Evolutionary conservation across 176 grass and related monocot species (phyloP), one percentile per base, ranked within the genome.

Genomic region (Coix lacrymajobi): DNA sequence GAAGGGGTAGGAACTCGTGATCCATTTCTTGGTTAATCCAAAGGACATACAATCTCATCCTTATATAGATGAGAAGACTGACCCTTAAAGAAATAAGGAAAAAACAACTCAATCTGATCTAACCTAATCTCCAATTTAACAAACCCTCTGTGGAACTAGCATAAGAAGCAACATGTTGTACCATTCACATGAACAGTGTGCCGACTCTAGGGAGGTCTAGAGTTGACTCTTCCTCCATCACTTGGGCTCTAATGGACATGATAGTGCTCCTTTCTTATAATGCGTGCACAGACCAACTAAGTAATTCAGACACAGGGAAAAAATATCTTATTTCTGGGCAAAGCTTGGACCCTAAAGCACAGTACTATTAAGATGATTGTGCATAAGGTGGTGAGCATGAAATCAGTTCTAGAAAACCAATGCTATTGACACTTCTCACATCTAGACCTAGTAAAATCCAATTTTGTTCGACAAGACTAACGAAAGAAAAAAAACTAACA

Each of bases 291-390:
- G 9, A 64, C 28, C 17, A 56, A 64, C 3, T n/a, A 45, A 32
- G 60, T n/a, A 65, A 79, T 45, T 44, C 58, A 65, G 60, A 32
- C 76, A 3, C 8, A 19, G 45, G 15, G 26, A 41, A 10, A 29
- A 22, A 61, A 4, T 38, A 75, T 87, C 13, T 69, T 87, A 76
- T 70, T 69, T 77, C 31, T 25, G n/a, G n/a, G 58, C 40, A 38
- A 0, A 64, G 16, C 40, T 40, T 82, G 25, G 28, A 57, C 28
- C 46, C 15, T 26, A 15, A 39, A 66, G 39, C 10, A 46, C 8
- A 75, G n/a, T 26, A 20, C n/a, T 32, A 81, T 75, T 67, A 81
- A 61, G 22, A 75, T 60, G 14, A 73, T 62, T 12, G 72, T 62
- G 45, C 26, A 76, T 78, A 31, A 20, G 62, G 72, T 76, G 29